These are phyloP conservation scores for Bonnemaisonia californica DNA, from an alignment of 31 red algal species.

Conservation along the genomic window DNA sequence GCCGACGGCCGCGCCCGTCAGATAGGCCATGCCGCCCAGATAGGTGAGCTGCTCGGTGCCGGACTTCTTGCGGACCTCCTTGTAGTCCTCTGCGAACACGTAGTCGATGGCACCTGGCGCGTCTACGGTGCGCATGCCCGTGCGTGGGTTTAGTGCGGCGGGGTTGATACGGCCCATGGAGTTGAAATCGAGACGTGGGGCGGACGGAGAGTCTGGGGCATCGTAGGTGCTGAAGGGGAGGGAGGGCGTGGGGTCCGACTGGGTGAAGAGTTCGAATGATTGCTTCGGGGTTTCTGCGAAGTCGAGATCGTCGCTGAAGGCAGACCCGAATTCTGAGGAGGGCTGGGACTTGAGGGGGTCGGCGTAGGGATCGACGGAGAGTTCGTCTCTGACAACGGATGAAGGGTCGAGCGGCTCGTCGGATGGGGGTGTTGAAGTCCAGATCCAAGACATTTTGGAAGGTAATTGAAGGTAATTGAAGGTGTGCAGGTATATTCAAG, in stretches of 20 bases:
- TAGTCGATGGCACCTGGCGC: slow-evolving; percentile 65
- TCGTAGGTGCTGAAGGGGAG: background rate
- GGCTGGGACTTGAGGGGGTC: background rate
- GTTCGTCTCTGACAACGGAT: background rate
- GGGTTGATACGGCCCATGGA: slow-evolving; percentile 60
- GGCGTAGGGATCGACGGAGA: background rate
- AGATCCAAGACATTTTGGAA: slow-evolving; percentile 70
- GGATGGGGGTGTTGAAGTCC: slow-evolving; percentile 41
- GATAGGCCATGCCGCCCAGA: slow-evolving; percentile 73
- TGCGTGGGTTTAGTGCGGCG: slow-evolving; percentile 10
- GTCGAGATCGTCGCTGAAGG: slow-evolving; percentile 36
- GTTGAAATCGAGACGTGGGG: slow-evolving; percentile 41
- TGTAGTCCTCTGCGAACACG: slow-evolving; percentile 84
- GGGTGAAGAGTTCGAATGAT: slow-evolving; percentile 43
- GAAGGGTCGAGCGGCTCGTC: background rate
- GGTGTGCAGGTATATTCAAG: too few relatives aligned
- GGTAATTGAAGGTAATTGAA: too few relatives aligned
- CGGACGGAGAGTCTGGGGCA: background rate
- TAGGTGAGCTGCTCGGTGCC: slow-evolving; percentile 94
- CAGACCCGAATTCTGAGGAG: slow-evolving; percentile 21
- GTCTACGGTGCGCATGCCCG: background rate
- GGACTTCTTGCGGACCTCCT: slow-evolving; percentile 75
- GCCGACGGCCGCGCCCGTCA: slow-evolving; percentile 69
- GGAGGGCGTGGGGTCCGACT: background rate
- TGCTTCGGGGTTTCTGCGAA: background rate